Percentiles rank a stretch among this genome's conserved stretches.
Evolutionary conservation across 495 filamentous ascomycete genomes (phyloP).

Genomic region (Parmelia sp.): DNA sequence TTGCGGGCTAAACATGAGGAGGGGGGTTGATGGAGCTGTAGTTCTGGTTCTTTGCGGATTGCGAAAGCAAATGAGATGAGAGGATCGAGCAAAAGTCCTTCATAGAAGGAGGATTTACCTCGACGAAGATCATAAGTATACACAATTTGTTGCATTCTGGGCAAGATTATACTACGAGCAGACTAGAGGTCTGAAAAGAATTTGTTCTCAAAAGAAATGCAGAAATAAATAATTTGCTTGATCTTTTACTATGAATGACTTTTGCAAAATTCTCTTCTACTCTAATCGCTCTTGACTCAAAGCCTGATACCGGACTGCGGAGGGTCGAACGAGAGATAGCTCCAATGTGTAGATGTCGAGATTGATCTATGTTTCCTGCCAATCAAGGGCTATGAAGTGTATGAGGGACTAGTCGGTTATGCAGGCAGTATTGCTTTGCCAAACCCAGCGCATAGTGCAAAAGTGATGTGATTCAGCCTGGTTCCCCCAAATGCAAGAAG

Average conservation of each 20-base stretch:
- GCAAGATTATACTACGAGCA: too few species aligned
- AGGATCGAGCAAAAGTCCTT: too few species aligned
- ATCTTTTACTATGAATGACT: too few species aligned
- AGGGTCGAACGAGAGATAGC: background rate
- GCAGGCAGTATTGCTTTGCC: background rate
- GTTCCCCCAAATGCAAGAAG: background rate
- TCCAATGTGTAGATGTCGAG: background rate
- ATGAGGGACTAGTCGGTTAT: background rate
- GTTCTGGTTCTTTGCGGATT: background rate
- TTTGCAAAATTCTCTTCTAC: too few species aligned
- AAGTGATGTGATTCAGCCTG: background rate
- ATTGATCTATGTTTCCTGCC: background rate
- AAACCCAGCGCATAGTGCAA: background rate
- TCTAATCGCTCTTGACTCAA: too few species aligned
- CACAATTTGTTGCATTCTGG: too few species aligned
- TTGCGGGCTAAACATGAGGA: conserved; percentile 1
- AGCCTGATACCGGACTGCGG: background rate
- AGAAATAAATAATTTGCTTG: too few species aligned
- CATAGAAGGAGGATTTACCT: too few species aligned
- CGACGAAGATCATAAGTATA: too few species aligned
- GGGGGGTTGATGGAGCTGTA: background rate
- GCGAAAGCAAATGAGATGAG: background rate
- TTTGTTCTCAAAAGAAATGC: too few species aligned
- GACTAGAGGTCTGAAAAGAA: too few species aligned
- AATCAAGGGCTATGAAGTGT: background rate